These are phyloP conservation scores for Astrothelium macrocarpum DNA, from an alignment of 495 filamentous ascomycete genomes.

Conservation along the genomic window DNA sequence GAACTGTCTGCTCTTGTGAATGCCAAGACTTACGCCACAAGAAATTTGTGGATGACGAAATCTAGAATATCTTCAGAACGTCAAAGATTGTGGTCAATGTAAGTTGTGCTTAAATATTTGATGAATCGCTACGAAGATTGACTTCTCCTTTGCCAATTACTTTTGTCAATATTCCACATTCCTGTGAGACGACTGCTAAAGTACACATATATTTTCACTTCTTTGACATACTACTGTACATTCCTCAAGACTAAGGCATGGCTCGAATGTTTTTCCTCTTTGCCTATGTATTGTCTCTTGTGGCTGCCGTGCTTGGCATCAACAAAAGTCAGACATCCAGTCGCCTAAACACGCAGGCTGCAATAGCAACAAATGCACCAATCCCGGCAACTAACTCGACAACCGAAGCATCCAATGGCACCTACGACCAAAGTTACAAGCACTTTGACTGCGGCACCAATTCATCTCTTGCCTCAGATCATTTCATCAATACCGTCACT, in stretches of 20 bases:
- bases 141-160: neutral
- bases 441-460: constrained; percentile 33
- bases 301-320: neutral
- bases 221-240: neutral
- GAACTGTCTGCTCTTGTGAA: constrained; percentile 1
- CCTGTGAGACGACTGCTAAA: neutral
- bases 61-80: neutral
- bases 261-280: neutral
- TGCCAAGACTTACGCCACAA: constrained; percentile 4
- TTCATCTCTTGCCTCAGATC: constrained; percentile 14
- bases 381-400: neutral
- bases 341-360: neutral
- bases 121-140: neutral
- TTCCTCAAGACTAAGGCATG: neutral
- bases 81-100: neutral
- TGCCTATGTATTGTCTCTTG: neutral
- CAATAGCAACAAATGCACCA: neutral
- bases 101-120: neutral
- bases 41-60: neutral
- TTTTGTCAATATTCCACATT: constrained; percentile 2
- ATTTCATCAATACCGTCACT: constrained; percentile 26
- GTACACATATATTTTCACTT: neutral
- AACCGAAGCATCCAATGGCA: neutral
- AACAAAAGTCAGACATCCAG: neutral
- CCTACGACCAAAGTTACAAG: constrained; percentile 12